A percentile compares a stretch with the other conserved stretches of the same genome.
Conservation (phyloP, 495 filamentous ascomycete species). For the Tuber microsphaerosporum region DNA sequence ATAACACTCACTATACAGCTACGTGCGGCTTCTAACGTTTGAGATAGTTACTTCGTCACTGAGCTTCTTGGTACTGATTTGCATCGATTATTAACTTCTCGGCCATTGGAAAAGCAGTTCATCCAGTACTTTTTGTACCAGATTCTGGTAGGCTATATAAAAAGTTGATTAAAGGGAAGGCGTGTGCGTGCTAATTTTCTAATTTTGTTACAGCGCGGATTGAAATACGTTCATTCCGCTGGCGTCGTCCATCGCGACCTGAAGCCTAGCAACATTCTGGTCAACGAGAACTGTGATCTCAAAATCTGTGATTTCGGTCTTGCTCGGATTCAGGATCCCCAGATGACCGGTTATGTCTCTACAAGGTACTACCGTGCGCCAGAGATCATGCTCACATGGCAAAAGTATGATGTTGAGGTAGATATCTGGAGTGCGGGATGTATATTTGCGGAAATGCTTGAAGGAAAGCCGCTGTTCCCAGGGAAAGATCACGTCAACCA, state of each 20-base stretch:
- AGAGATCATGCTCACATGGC: slow-evolving; percentile 99
- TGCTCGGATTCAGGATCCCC: slow-evolving; percentile 96
- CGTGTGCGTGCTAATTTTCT: neutral
- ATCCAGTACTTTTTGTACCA: slow-evolving; percentile 99
- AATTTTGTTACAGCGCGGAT: slow-evolving; percentile 59
- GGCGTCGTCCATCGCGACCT: slow-evolving; percentile 96
- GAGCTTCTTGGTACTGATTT: slow-evolving; percentile 95
- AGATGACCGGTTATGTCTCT: slow-evolving; percentile 99
- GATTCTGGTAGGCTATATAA: slow-evolving; percentile 65
- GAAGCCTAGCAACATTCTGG: slow-evolving; percentile 96
- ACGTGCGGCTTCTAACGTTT: slow-evolving; percentile 37
- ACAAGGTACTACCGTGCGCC: slow-evolving; percentile 97
- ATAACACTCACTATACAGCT: neutral
- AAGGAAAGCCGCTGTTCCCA: slow-evolving; percentile 96
- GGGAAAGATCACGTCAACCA: slow-evolving; percentile 99
- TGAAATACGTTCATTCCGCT: slow-evolving; percentile 98
- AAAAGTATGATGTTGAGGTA: slow-evolving; percentile 98
- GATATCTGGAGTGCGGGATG: slow-evolving; percentile 99
- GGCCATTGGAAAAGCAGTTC: slow-evolving; percentile 97
- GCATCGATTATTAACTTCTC: slow-evolving; percentile 86
- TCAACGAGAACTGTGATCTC: slow-evolving; percentile 98
- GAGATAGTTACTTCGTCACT: slow-evolving; percentile 84
- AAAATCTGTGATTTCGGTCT: slow-evolving; percentile 99
- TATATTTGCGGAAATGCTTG: slow-evolving; percentile 98
- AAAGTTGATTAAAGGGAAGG: neutral